phyloP scores from a whole-genome alignment of 2,329 filamentous ascomycete species.

The Trichothecium roseum region DNA sequence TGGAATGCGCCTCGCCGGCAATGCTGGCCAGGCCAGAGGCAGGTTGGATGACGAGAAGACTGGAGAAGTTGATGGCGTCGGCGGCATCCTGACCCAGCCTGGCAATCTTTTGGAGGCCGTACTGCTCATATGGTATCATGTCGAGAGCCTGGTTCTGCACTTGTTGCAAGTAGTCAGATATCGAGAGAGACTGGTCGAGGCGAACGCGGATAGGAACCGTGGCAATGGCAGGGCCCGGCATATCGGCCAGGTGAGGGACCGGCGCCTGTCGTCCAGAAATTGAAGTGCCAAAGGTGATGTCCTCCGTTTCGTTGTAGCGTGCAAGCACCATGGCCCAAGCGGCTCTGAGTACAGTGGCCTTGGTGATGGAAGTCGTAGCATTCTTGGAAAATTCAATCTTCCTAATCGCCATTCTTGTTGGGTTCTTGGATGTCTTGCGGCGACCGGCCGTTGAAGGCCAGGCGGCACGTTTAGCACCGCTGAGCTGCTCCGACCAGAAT shows the following conservation, averaged over 20 bases:
- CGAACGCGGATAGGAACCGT: constrained; percentile 10
- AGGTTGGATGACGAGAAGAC: constrained; percentile 8
- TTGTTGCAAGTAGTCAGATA: constrained; percentile 25
- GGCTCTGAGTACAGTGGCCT: constrained; percentile 3
- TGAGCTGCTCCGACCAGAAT: constrained; percentile 8
- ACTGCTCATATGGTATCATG: constrained; percentile 8
- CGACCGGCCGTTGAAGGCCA: constrained; percentile 1
- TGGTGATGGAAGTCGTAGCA: constrained; percentile 5
- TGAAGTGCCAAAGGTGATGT: background rate
- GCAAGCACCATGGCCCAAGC: background rate
- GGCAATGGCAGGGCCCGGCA: constrained; percentile 12
- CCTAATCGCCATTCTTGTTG: background rate
- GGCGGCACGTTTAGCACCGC: background rate
- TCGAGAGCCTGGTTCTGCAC: background rate
- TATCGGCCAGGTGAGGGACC: constrained; percentile 8
- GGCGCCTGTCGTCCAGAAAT: constrained; percentile 2
- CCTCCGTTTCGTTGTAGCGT: background rate
- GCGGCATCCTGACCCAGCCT: constrained; percentile 4
- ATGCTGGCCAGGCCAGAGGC: background rate
- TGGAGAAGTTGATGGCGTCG: constrained; percentile 6
- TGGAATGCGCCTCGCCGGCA: background rate
- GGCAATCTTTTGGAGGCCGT: constrained; percentile 9
- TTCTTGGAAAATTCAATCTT: background rate
- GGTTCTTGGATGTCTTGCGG: background rate
- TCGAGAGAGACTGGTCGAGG: constrained; percentile 15